Base-by-base conservation (phyloP, 306 rosid genomes). In the Leucaena leucocephala region DNA sequence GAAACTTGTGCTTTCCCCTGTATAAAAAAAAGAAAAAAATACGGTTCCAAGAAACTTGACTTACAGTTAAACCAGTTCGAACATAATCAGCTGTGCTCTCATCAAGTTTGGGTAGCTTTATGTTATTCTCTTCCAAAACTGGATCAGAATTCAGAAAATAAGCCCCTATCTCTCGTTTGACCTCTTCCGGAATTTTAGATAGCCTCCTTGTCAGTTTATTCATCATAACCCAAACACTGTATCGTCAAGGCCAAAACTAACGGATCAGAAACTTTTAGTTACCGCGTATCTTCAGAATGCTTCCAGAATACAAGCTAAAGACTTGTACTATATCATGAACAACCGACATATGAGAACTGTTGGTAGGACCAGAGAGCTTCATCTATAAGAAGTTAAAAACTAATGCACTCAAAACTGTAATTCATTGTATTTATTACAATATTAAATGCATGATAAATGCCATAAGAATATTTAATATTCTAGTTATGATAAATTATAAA, bases 171-270 rank as follows among this genome's bases (percentile, higher is more conserved):
- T 95, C 99, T 46, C 81, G 87, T 61, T 91, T 84, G 81, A 93
- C 99, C 85, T 93, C 99, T 40, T 84, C 91, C 0, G 99, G 99
- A 62, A 95, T 91, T 81, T 95, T 95, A 21, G 99, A 93, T 50
- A 95, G 80, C 84, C 78, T 93, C 86, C 99, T 89, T 12, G 99
- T 93, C 85, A 84, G 61, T 83, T 93, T 95, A 89, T 95, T 93
- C 99, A 95, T 95, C 98, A 91, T 93, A 85, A 95, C 99, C 91
- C 96, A 91, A 73, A 95, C 90, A 91, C 99, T 95, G 90, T 70
- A 77, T 43, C 81, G 85, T 22, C 78, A 78, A 72, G 81, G 84
- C 42, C 55, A 76, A 68, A 87, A 81, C 65, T 80, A 78, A 46
- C 17, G 48, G 2, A 50, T 68, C 45, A 82, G 44, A 40, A 45